Evolutionary conservation across 176 grass and related monocot species (phyloP), one percentile per base, ranked within the genome.

Genomic region (Oryza glaberrima): DNA sequence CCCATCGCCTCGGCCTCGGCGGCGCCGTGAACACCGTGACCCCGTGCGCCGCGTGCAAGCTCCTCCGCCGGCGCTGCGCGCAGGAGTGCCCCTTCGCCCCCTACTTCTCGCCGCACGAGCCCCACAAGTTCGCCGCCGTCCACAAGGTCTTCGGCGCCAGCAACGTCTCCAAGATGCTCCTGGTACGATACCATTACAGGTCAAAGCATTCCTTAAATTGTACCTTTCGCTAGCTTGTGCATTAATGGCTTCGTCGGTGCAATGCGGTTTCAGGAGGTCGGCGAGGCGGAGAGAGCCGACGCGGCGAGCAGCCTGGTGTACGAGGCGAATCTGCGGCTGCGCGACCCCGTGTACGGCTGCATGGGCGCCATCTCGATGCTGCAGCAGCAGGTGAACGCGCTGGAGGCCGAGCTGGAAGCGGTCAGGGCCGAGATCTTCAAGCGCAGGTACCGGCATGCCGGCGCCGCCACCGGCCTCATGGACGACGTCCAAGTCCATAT

Each of bases 161-260:
- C 93, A 98, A 98, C 65, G 89, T 98, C 86, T 98, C 96, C 88
- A 98, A 98, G 93, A 87, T 98, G 91, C 93, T 98, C 71, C 65
- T 94, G 91, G 96, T 95, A 91, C 44, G 58, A 58, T 3, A 13
- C 47, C 13, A 44, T 9, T 48, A 15, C 15, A n/a, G 9, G 63
- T 66, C 41, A 16, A 4, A 67, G 8, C n/a, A 11, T 63, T 23
- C 58, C 10, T 63, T 22, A 63, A 10, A 16, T 11, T 9, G 51
- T 11, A 28, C 5, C 16, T 34, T 60, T 69, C 6, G 58, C 58
- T 56, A 17, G 49, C 16, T n/a, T 7, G 48, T 54, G 56, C 64
- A 68, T 70, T 40, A 58, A 78, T 82, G 78, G 85, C 36, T 25
- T 36, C 44, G 54, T 51, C 44, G 61, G 56, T 70, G 51, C 76